Conservation (phyloP, 306 rosid genomes). For the Crotalaria pallida region DNA sequence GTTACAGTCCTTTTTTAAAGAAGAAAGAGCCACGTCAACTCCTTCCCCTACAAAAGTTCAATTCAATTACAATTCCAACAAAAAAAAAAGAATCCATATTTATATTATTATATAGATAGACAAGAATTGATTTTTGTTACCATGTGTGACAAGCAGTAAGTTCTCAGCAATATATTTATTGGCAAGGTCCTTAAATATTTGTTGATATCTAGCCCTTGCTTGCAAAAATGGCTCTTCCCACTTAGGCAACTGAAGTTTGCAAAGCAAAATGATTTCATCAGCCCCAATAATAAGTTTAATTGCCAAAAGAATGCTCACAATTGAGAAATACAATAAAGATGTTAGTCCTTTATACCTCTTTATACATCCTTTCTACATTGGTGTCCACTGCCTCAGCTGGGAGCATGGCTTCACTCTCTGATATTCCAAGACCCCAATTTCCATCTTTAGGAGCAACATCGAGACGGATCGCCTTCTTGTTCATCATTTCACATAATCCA, state of each 20-base stretch:
- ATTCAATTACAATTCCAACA: neutral
- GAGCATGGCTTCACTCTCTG: constrained; percentile 54
- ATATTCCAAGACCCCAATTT: constrained; percentile 49
- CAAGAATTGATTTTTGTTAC: constrained; percentile 26
- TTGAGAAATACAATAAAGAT: neutral
- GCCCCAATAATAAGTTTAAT: neutral
- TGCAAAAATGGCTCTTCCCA: constrained; percentile 52
- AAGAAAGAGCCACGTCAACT: constrained; percentile 49
- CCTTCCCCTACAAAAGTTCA: constrained; percentile 61
- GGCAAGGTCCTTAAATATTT: constrained; percentile 54
- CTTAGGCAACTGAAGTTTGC: constrained; percentile 50
- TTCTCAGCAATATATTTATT: constrained; percentile 62
- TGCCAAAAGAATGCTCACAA: neutral
- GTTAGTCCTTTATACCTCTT: constrained; percentile 37
- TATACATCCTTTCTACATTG: too few relatives aligned
- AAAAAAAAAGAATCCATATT: neutral
- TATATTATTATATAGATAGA: neutral
- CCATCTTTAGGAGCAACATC: too few relatives aligned
- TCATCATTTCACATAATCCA: too few relatives aligned
- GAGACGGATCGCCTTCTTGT: too few relatives aligned
- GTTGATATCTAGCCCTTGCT: constrained; percentile 52
- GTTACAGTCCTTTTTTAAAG: constrained; percentile 26
- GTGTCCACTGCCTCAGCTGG: constrained; percentile 54
- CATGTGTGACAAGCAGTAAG: constrained; percentile 76
- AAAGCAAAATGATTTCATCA: constrained; percentile 6